Base-by-base conservation (phyloP, 2,329 filamentous ascomycete genomes). In the Albifimbria verrucaria region DNA sequence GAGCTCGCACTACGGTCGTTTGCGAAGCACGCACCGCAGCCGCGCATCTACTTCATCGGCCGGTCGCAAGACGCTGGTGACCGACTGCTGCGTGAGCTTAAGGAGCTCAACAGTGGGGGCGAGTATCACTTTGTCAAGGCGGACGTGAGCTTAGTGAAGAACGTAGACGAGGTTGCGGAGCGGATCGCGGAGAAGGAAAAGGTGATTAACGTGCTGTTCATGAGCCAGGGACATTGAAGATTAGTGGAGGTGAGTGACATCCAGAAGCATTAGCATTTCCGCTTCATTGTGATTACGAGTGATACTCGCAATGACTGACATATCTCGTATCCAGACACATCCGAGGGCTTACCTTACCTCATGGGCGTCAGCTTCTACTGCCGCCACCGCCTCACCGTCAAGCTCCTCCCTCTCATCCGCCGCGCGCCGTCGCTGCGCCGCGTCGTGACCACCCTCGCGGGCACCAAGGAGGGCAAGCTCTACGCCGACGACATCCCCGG, bases 321-420 rank as follows among this genome's bases (percentile, higher is more conserved):
- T 50, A 12, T 50, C 58, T 3, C 52, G 18, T 28, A 17, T 47
- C 11, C 50, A 80, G 83, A 85, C 55, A 85, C 82, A 0, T 49
- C 68, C 0, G 85, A 88, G 65, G 81, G 80, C 2, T 70, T 88
- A 2, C 75, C 82, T 49, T 70, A 75, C 24, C 72, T 77, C 26
- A 72, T 76, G 22, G 72, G 77, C 7, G 71, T 86, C 17, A 71
- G 72, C 20, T 81, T 79, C 66, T 86, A 86, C 66, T 73, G 78
- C 4, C 83, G 83, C 20, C 74, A 79, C 56, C 80, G 81, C 39
- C 80, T 86, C 60, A 72, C 79, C 12, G 53, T 73, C 44, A 82
- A 84, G 51, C 74, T 88, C 1, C 76, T 86, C 9, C 83, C 84
- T 0, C 72, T 78, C 0, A 71, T 88, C 2, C 68, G 44, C 15